Evolutionary conservation across 768 basidiomycete genomes (phyloP).

Genomic region (Boletus subcaerulescens): DNA sequence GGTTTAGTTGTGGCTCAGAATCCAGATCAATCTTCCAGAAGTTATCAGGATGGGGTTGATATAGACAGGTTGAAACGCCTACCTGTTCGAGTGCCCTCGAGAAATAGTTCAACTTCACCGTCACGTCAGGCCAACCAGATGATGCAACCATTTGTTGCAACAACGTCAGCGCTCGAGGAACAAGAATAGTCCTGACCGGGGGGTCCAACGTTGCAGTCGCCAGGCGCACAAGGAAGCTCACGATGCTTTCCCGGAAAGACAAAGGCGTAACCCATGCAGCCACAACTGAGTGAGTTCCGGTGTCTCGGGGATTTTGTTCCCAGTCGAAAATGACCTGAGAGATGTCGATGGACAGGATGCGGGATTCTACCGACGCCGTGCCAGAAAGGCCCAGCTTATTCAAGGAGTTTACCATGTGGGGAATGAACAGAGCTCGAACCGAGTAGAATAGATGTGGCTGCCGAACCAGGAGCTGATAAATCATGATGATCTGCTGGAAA

Average conservation of each 20-base stretch:
- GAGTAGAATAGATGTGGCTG: constrained; percentile 91
- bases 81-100: constrained; percentile 81
- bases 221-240: constrained; percentile 93
- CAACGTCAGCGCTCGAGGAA: constrained; percentile 61
- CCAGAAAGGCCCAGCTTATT: constrained; percentile 81
- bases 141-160: constrained; percentile 79
- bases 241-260: constrained; percentile 82
- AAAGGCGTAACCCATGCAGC: constrained; percentile 71
- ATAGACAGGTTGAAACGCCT: not conserved
- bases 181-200: constrained; percentile 39
- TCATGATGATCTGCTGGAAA: constrained; percentile 64
- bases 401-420: constrained; percentile 89
- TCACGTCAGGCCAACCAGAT: constrained; percentile 87
- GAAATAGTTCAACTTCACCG: constrained; percentile 89
- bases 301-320: constrained; percentile 65
- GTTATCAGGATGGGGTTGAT: not conserved
- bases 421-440: constrained; percentile 87
- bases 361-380: constrained; percentile 70
- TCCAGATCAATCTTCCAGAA: constrained; percentile 64
- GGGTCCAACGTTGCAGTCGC: constrained; percentile 63
- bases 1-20: constrained; percentile 57
- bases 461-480: constrained; percentile 91
- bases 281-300: constrained; percentile 22
- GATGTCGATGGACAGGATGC: constrained; percentile 85
- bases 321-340: constrained; percentile 90